A percentile compares a stretch with the other conserved stretches of the same genome.
Evolutionary conservation across 2,329 filamentous ascomycete genomes (phyloP).

Genomic region (Cercospora brassicicola): DNA sequence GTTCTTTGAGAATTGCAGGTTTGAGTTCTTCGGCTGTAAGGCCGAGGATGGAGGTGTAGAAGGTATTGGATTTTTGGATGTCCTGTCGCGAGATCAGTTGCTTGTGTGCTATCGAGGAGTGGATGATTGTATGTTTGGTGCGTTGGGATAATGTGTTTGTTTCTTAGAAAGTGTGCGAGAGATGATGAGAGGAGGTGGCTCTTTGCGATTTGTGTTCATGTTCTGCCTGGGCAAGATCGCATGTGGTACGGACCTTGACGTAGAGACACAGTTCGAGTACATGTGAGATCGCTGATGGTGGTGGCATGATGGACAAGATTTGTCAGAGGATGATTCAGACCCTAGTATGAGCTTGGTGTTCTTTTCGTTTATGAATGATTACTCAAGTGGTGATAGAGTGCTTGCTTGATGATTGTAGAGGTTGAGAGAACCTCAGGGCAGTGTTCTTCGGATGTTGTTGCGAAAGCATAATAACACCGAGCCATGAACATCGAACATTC

Average conservation of each 20-base stretch:
- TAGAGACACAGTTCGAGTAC: slow-evolving; percentile 22
- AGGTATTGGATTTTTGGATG: slow-evolving; percentile 7
- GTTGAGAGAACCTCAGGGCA: neutral
- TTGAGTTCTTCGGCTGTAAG: slow-evolving; percentile 9
- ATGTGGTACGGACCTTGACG: slow-evolving; percentile 7
- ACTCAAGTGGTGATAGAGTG: neutral
- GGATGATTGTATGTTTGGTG: too few relatives aligned
- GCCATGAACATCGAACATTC: neutral
- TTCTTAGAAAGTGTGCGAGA: too few relatives aligned
- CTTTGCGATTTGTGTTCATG: neutral
- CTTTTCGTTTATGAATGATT: neutral
- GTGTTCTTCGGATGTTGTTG: neutral
- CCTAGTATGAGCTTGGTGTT: neutral
- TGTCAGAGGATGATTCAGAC: neutral
- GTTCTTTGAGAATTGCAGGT: slow-evolving; percentile 13
- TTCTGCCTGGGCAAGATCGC: neutral
- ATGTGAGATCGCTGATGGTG: slow-evolving; percentile 16
- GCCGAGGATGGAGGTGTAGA: slow-evolving; percentile 17
- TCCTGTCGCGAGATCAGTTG: neutral
- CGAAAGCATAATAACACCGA: neutral
- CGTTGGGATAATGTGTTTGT: too few relatives aligned
- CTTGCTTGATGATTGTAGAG: neutral
- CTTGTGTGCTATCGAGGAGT: too few relatives aligned
- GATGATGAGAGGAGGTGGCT: neutral
- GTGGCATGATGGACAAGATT: neutral